Evolutionary conservation across 2,329 filamentous ascomycete species (phyloP).

Genomic region (Aspergillus novoparasiticus): DNA sequence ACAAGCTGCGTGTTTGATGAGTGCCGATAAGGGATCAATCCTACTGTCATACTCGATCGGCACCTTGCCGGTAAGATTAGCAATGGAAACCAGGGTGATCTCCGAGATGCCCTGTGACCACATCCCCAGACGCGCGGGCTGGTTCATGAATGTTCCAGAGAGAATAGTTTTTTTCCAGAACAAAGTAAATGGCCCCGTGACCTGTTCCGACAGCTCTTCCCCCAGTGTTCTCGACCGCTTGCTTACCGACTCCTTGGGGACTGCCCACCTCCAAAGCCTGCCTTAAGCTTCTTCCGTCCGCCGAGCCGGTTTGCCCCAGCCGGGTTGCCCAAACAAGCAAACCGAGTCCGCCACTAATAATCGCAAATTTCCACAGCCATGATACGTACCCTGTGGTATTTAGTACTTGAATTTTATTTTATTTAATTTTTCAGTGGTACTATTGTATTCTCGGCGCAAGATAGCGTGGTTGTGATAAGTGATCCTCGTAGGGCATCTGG

Average conservation of each 20-base stretch:
- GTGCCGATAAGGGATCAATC: background rate
- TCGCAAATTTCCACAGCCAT: background rate
- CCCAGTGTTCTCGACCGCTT: conserved; percentile 11
- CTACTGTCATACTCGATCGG: background rate
- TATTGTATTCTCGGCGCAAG: background rate
- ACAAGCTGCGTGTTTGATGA: background rate
- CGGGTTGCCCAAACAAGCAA: conserved; percentile 21
- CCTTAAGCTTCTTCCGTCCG: conserved; percentile 14
- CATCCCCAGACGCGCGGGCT: background rate
- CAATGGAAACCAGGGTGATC: background rate
- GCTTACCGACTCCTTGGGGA: background rate
- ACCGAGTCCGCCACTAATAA: conserved; percentile 8
- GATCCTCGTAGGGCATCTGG: background rate
- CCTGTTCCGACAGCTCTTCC: background rate
- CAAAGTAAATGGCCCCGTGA: conserved; percentile 13
- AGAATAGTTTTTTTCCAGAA: conserved; percentile 6
- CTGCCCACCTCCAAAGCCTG: background rate
- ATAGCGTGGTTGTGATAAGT: background rate
- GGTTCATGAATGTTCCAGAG: conserved; percentile 1
- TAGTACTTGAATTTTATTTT: background rate
- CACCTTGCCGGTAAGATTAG: background rate
- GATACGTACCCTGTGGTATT: background rate
- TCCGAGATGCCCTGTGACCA: background rate
- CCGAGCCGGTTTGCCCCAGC: conserved; percentile 14
- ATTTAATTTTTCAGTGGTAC: background rate